A percentile compares a stretch with the other conserved stretches of the same genome.
phyloP scores from a whole-genome alignment of 345 rosid genomes.

The Citrus sp. region DNA sequence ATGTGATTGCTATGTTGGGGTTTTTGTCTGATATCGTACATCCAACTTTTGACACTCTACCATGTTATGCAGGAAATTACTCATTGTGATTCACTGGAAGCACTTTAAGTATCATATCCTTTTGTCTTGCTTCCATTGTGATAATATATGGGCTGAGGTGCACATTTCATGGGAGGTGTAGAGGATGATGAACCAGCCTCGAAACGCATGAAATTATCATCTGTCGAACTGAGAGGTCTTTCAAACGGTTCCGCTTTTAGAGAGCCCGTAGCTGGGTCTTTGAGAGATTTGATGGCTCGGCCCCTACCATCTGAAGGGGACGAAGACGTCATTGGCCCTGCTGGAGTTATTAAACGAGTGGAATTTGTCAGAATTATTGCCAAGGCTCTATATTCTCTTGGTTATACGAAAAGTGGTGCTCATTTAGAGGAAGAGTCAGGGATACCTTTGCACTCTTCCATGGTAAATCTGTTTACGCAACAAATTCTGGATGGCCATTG shows the following conservation, averaged over 20 bases:
- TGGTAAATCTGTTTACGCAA: constrained; percentile 37
- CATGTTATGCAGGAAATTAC: constrained; percentile 26
- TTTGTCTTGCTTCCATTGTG: constrained; percentile 5
- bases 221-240: constrained; percentile 34
- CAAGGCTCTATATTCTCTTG: constrained; percentile 58
- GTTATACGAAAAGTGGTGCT: constrained; percentile 56
- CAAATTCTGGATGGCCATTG: constrained; percentile 53
- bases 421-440: constrained; percentile 67
- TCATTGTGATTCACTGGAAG: constrained; percentile 12
- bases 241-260: constrained; percentile 43
- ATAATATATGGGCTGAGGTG: constrained; percentile 63
- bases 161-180: constrained; percentile 67
- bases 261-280: constrained; percentile 35
- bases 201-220: constrained; percentile 51
- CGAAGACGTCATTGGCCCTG: constrained; percentile 54
- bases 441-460: constrained; percentile 45
- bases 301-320: constrained; percentile 53
- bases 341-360: constrained; percentile 53
- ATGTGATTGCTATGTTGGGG: background rate
- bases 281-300: constrained; percentile 58
- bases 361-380: constrained; percentile 61
- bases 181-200: constrained; percentile 64
- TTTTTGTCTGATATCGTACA: background rate
- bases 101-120: constrained; percentile 5
- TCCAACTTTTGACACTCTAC: background rate